These are phyloP conservation scores for Sanguinoderma infundibulare DNA, from an alignment of 1,284 basidiomycete genomes.

Conservation along the genomic window DNA sequence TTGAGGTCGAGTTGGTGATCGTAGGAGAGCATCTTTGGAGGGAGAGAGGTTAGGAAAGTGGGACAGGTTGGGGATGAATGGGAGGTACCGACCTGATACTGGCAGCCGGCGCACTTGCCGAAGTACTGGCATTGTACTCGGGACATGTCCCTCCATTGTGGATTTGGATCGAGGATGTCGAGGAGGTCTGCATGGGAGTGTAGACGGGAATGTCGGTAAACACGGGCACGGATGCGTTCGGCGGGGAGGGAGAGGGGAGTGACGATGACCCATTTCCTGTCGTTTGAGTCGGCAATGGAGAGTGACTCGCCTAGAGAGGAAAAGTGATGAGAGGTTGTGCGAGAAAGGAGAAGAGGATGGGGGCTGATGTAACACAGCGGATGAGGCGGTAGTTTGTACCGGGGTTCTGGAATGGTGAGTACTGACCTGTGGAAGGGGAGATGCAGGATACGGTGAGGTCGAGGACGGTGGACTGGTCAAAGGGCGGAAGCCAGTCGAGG, in stretches of 20 bases:
- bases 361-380: neutral
- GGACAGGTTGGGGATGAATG: neutral
- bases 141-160: conserved; percentile 65
- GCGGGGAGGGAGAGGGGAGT: conserved; percentile 85
- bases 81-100: conserved; percentile 63
- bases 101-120: conserved; percentile 79
- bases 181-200: conserved; percentile 82
- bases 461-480: conserved; percentile 62
- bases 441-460: conserved; percentile 69
- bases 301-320: conserved; percentile 67
- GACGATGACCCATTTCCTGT: conserved; percentile 77
- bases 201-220: conserved; percentile 70
- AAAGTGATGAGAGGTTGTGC: conserved; percentile 1
- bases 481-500: conserved; percentile 62
- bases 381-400: neutral
- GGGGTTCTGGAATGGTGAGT: too few species aligned
- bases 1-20: conserved; percentile 88
- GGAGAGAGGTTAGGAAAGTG: neutral
- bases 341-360: neutral
- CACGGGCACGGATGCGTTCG: conserved; percentile 74
- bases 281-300: conserved; percentile 53
- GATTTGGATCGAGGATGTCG: conserved; percentile 69
- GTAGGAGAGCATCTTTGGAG: conserved; percentile 82
- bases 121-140: conserved; percentile 86
- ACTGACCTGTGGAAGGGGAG: conserved; percentile 64